These are phyloP conservation scores for Cucurbita moschata DNA, from an alignment of 306 rosid genomes.

Conservation along the genomic window DNA sequence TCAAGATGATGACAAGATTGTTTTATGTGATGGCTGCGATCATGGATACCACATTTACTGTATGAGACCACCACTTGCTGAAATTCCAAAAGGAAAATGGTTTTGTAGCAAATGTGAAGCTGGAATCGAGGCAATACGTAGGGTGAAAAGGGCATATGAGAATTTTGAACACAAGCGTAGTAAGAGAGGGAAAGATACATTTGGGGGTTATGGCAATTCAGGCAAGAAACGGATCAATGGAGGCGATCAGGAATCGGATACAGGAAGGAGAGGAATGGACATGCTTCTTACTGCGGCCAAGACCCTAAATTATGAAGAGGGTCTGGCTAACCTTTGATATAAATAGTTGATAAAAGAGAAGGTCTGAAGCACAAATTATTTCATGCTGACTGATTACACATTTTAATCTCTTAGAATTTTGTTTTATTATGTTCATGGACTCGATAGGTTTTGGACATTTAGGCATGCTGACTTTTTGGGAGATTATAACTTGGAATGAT, in stretches of 20 bases:
- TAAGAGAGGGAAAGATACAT: conserved; percentile 20
- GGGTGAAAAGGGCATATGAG: conserved; percentile 38
- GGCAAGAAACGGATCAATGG: conserved; percentile 19
- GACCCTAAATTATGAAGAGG: conserved; percentile 48
- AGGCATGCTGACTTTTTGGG: conserved; percentile 2
- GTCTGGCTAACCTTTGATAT: conserved; percentile 17
- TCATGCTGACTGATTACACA: background rate
- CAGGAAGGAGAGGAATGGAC: conserved; percentile 63
- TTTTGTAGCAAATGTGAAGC: conserved; percentile 63
- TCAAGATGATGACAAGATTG: conserved; percentile 49
- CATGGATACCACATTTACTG: conserved; percentile 81
- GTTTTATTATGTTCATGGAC: background rate
- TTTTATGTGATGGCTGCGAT: conserved; percentile 89
- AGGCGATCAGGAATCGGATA: conserved; percentile 29
- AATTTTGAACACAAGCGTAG: conserved; percentile 20
- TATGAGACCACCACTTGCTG: conserved; percentile 45
- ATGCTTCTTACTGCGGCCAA: conserved; percentile 73
- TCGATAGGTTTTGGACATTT: background rate
- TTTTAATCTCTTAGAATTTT: background rate
- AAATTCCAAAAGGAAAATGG: conserved; percentile 68
- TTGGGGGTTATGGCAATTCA: conserved; percentile 10
- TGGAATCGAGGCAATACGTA: conserved; percentile 40
- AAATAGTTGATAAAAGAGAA: background rate
- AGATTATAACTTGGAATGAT: background rate
- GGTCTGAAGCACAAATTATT: background rate